Base-by-base conservation (phyloP, 2,329 filamentous ascomycete species). In the Chaetomiaceae sp. region DNA sequence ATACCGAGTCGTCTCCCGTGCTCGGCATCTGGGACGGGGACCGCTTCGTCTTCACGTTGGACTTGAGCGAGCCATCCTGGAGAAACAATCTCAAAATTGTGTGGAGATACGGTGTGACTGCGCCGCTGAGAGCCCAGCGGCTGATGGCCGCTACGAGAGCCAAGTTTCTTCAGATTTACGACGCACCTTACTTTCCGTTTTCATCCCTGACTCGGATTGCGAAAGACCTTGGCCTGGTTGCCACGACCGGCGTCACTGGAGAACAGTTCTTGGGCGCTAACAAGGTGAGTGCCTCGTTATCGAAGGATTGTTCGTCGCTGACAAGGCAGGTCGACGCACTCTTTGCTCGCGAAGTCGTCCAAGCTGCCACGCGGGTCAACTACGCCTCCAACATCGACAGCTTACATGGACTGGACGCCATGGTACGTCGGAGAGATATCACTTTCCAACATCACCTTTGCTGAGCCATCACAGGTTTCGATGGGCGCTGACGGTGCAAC, bases 331-430 rank as follows among this genome's bases (percentile, higher is more conserved):
- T 96, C 46, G 72, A 76, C 19, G 68, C 73, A 0, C 62, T 70
- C 0, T 97, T 95, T 62, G 73, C 83, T 0, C 78, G 79, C 12
- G 88, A 98, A 41, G 79, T 98, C 38, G 80, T 97, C 20, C 91
- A 97, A 66, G 88, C 91, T 2, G 86, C 83, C 47, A 96, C 93
- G 1, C 78, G 93, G 17, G 91, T 96, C 53, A 97, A 97, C 65
- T 98, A 96, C 66, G 93, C 86, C 1, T 88, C 90, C 39, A 96
- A 97, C 56, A 66, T 97, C 11, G 78, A 73, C n/a, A 71, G 81
- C 29, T 93, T 97, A 38, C 90, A 97, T 59, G 93, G 88, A 0
- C 68, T 98, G 1, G 88, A 94, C 59, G 81, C 90, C 1, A 88
- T 96, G 84, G 79, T 79, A 48, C 4, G 43, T 24, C 41, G 42